These are phyloP conservation scores for Sarocladiaceae sp. DNA, from an alignment of 2,329 filamentous ascomycete genomes.

Conservation along the genomic window DNA sequence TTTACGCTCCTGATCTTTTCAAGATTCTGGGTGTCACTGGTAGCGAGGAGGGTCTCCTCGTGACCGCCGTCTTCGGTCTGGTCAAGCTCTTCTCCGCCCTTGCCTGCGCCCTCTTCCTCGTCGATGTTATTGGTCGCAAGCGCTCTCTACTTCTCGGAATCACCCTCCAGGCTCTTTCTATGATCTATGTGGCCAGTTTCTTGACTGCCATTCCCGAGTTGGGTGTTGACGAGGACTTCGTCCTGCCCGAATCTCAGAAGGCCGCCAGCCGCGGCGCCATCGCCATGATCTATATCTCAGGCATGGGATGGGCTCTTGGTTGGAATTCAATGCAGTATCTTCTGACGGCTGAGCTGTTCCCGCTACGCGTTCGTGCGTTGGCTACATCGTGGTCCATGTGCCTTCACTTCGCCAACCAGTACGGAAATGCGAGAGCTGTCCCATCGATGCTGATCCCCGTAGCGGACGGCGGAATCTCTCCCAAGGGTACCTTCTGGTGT, in stretches of 20 bases:
- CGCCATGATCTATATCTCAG: slow-evolving; percentile 18
- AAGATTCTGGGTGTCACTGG: slow-evolving; percentile 16
- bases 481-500: slow-evolving; percentile 17
- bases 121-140: slow-evolving; percentile 24
- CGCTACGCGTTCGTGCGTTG: slow-evolving; percentile 17
- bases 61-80: slow-evolving; percentile 19
- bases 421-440: slow-evolving; percentile 14
- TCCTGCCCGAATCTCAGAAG: slow-evolving; percentile 8
- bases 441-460: slow-evolving; percentile 17
- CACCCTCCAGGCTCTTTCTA: slow-evolving; percentile 19
- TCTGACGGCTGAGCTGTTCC: slow-evolving; percentile 19
- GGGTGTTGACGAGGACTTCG: slow-evolving; percentile 14
- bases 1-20: slow-evolving; percentile 19
- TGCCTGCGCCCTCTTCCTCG: slow-evolving; percentile 25
- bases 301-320: slow-evolving; percentile 17
- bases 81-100: slow-evolving; percentile 20
- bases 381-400: slow-evolving; percentile 16
- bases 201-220: slow-evolving; percentile 14
- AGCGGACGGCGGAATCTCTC: slow-evolving; percentile 13
- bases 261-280: slow-evolving; percentile 9
- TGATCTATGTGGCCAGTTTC: slow-evolving; percentile 24
- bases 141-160: slow-evolving; percentile 22
- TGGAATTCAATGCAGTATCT: slow-evolving; percentile 18
- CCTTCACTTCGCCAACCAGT: slow-evolving; percentile 18
- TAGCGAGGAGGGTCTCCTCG: slow-evolving; percentile 18